Evolutionary conservation across 345 rosid genomes (phyloP).

Genomic region (Hypericum androsaemum): DNA sequence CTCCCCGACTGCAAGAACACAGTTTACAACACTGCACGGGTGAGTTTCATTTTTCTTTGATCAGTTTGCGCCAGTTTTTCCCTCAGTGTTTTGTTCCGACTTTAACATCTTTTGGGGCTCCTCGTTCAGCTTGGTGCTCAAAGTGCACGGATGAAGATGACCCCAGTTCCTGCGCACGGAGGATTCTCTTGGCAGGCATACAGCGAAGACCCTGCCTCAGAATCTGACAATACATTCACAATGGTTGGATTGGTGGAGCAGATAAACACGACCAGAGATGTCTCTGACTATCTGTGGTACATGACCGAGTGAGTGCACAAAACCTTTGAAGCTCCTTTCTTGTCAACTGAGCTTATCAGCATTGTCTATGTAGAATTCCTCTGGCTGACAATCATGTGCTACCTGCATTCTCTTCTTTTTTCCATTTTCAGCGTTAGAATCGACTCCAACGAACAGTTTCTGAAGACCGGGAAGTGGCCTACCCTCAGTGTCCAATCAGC

Average conservation of each 20-base stretch:
- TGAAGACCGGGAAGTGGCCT: slow-evolving; percentile 22
- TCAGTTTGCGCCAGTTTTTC: too few species aligned
- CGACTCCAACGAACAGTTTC: slow-evolving; percentile 25
- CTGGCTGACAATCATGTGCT: background rate
- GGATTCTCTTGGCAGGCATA: slow-evolving; percentile 94
- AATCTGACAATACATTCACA: slow-evolving; percentile 61
- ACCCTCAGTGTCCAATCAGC: slow-evolving; percentile 55
- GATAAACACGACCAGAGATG: slow-evolving; percentile 86
- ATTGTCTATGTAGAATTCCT: background rate
- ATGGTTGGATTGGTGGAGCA: slow-evolving; percentile 86
- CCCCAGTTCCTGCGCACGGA: slow-evolving; percentile 61
- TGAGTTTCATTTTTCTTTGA: slow-evolving; percentile 15
- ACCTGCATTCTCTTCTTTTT: background rate
- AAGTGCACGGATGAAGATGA: slow-evolving; percentile 79
- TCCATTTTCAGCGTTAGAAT: slow-evolving; percentile 22
- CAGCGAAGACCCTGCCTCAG: slow-evolving; percentile 57
- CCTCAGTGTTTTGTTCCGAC: too few species aligned
- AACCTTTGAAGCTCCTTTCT: background rate
- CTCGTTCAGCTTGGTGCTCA: slow-evolving; percentile 72
- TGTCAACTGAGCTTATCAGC: background rate
- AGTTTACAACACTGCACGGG: slow-evolving; percentile 96
- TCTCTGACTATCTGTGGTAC: slow-evolving; percentile 92
- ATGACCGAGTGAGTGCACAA: slow-evolving; percentile 73
- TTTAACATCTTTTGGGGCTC: background rate
- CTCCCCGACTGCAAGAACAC: slow-evolving; percentile 99